phyloP scores from a whole-genome alignment of 1,284 basidiomycete genomes.

The Ceratobasidium theobromae region DNA sequence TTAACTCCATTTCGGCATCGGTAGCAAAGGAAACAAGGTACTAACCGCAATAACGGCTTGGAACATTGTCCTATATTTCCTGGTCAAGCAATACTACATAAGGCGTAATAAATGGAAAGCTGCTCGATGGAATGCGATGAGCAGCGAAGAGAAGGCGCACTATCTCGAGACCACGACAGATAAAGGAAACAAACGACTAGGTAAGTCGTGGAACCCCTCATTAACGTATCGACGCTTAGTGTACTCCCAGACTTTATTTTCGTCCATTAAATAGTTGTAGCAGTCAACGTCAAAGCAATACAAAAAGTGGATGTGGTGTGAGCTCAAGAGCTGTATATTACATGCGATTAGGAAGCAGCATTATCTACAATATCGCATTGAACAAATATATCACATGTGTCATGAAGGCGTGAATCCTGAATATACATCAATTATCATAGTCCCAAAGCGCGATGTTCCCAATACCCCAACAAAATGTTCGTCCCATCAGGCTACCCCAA shows the following conservation, averaged over 20 bases:
- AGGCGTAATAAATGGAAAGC: conserved; percentile 31
- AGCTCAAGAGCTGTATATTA: conserved; percentile 1
- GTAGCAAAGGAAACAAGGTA: conserved; percentile 29
- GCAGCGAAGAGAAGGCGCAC: conserved; percentile 25
- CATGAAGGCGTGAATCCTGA: background rate
- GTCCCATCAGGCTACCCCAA: background rate
- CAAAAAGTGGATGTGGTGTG: background rate
- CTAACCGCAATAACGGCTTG: conserved; percentile 1
- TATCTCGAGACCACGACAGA: conserved; percentile 32
- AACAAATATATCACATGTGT: conserved; percentile 2
- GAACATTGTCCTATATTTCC: conserved; percentile 29
- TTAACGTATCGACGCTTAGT: background rate
- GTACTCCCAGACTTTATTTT: conserved; percentile 2
- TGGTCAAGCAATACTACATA: conserved; percentile 30
- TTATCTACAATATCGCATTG: conserved; percentile 21
- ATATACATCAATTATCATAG: background rate
- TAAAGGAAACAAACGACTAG: conserved; percentile 29
- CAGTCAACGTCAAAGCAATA: background rate
- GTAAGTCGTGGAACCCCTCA: background rate
- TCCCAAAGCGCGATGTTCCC: background rate
- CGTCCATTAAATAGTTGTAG: background rate
- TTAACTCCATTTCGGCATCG: background rate
- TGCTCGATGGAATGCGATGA: conserved; percentile 27
- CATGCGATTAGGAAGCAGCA: background rate
- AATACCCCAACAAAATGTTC: background rate